Percentiles rank a stretch among this genome's conserved stretches.
phyloP scores from a whole-genome alignment of 2,329 filamentous ascomycete species.

The Talaromyces sp. region DNA sequence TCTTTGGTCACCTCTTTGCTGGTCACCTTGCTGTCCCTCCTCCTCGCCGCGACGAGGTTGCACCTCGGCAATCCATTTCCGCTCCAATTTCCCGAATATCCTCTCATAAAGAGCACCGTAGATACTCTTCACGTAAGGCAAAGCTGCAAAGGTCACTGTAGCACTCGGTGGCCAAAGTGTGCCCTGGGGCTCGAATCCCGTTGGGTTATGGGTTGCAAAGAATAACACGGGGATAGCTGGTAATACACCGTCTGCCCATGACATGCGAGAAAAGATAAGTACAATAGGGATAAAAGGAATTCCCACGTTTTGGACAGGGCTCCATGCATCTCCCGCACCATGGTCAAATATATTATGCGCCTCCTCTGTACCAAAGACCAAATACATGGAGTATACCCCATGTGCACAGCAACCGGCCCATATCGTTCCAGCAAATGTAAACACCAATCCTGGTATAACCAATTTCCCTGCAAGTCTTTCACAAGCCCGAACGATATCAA shows the following conservation, averaged over 20 bases:
- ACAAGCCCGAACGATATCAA: constrained; percentile 60
- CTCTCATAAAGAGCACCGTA: constrained; percentile 61
- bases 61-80: constrained; percentile 58
- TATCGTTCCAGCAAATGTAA: constrained; percentile 43
- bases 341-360: constrained; percentile 50
- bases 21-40: constrained; percentile 28
- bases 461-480: constrained; percentile 55
- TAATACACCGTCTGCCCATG: constrained; percentile 58
- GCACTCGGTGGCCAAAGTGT: constrained; percentile 63
- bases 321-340: constrained; percentile 34
- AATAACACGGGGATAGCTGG: constrained; percentile 58
- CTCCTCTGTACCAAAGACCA: constrained; percentile 62
- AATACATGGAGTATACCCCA: constrained; percentile 59
- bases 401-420: constrained; percentile 52
- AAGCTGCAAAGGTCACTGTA: constrained; percentile 58
- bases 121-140: constrained; percentile 60
- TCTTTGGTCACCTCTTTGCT: constrained; percentile 28
- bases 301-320: constrained; percentile 53
- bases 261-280: constrained; percentile 62
- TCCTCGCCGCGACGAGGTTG: constrained; percentile 47
- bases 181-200: constrained; percentile 44
- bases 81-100: constrained; percentile 54
- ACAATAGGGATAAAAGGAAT: constrained; percentile 63
- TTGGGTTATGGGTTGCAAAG: constrained; percentile 45
- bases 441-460: constrained; percentile 60